phyloP scores from a whole-genome alignment of 23 red algal genomes.

The Gracilaria gracilis region DNA sequence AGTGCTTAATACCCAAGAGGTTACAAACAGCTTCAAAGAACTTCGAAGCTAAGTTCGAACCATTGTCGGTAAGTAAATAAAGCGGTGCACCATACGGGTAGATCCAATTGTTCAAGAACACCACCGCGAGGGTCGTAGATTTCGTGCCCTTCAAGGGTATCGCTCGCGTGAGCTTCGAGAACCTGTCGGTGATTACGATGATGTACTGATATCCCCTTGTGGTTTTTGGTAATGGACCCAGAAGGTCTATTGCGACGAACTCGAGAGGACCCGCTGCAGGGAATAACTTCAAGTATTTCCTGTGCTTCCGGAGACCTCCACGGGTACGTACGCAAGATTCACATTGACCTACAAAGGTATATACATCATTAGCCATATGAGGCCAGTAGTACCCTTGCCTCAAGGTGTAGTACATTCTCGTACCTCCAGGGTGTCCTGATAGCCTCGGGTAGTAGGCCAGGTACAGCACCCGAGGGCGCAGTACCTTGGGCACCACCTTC shows the following conservation, averaged over 20 bases:
- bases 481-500: slow-evolving; percentile 12
- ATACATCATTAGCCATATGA: slow-evolving; percentile 34
- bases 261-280: slow-evolving; percentile 32
- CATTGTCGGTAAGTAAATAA: slow-evolving; percentile 41
- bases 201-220: slow-evolving; percentile 13
- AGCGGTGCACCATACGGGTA: slow-evolving; percentile 29
- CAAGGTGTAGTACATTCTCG: slow-evolving; percentile 44
- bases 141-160: slow-evolving; percentile 34
- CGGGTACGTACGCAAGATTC: slow-evolving; percentile 14
- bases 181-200: slow-evolving; percentile 45
- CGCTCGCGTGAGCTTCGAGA: slow-evolving; percentile 44
- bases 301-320: slow-evolving; percentile 16
- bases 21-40: slow-evolving; percentile 42
- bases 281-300: slow-evolving; percentile 41
- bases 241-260: slow-evolving; percentile 41
- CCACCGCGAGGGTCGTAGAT: background rate
- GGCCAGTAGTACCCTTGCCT: slow-evolving; percentile 57
- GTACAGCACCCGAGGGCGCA: slow-evolving; percentile 12
- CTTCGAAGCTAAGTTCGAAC: slow-evolving; percentile 15
- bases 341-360: slow-evolving; percentile 2
- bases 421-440: slow-evolving; percentile 31
- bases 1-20: slow-evolving; percentile 18
- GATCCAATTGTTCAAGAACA: slow-evolving; percentile 35
- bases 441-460: slow-evolving; percentile 4
- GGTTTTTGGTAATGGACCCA: slow-evolving; percentile 41